These are phyloP conservation scores for Croton laevigatus DNA, from an alignment of 441 rosid species.

Conservation along the genomic window DNA sequence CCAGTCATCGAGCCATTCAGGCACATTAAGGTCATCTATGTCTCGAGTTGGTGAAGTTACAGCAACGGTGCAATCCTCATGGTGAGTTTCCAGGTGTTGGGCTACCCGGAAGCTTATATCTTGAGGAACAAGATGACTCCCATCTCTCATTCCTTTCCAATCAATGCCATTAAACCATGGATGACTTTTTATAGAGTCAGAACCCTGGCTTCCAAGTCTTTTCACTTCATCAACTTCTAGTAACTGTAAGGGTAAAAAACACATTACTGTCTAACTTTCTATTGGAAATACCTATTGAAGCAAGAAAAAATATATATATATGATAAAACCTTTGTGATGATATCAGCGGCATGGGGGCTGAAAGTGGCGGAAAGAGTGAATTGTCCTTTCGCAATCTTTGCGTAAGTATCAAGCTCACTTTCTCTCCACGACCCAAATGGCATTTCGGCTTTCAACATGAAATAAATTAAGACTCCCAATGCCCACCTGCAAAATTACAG, in stretches of 20 bases:
- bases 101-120: slow-evolving; percentile 54
- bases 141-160: slow-evolving; percentile 56
- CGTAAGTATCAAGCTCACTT: slow-evolving; percentile 67
- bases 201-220: slow-evolving; percentile 68
- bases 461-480: slow-evolving; percentile 76
- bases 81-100: slow-evolving; percentile 46
- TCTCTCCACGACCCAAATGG: slow-evolving; percentile 94
- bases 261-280: background rate
- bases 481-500: slow-evolving; percentile 73
- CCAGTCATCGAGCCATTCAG: slow-evolving; percentile 88
- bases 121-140: slow-evolving; percentile 52
- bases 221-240: slow-evolving; percentile 68
- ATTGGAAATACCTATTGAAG: background rate
- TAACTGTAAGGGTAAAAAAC: slow-evolving; percentile 44
- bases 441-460: slow-evolving; percentile 79
- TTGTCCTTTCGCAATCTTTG: slow-evolving; percentile 80
- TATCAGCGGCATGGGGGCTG: slow-evolving; percentile 67
- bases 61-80: slow-evolving; percentile 33
- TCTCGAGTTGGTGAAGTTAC: slow-evolving; percentile 41
- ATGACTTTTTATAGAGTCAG: slow-evolving; percentile 60
- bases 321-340: slow-evolving; percentile 62
- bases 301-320: background rate
- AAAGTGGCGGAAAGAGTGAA: slow-evolving; percentile 53
- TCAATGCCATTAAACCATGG: slow-evolving; percentile 68
- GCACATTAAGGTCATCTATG: slow-evolving; percentile 41